Percentiles rank a stretch among this genome's conserved stretches.
Conservation (phyloP, 129 eudicot species). For the Mikania micrantha region DNA sequence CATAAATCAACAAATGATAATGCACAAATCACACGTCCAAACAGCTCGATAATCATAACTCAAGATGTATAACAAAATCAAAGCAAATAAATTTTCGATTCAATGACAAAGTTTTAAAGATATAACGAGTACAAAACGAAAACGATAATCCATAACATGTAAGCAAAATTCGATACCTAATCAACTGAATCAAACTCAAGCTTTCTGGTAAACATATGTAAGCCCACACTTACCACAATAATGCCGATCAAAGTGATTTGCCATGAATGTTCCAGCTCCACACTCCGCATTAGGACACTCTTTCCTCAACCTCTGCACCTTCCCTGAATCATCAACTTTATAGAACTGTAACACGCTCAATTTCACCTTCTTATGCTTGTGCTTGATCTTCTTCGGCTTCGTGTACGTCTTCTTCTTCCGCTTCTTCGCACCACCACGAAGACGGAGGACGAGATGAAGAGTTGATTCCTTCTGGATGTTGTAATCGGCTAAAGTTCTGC, state of each 20-base stretch:
- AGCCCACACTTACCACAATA: neutral
- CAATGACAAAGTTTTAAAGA: no score
- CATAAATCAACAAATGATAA: neutral
- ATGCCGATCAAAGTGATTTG: constrained; percentile 33
- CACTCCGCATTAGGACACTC: constrained; percentile 47
- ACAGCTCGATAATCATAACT: neutral
- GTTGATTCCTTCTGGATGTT: constrained; percentile 63
- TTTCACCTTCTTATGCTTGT: constrained; percentile 46
- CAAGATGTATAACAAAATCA: neutral
- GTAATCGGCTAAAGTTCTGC: constrained; percentile 55
- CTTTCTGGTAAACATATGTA: neutral
- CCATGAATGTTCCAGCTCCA: constrained; percentile 46
- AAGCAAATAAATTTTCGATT: no score
- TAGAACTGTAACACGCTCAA: constrained; percentile 39
- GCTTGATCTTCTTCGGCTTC: constrained; percentile 47
- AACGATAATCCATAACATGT: neutral
- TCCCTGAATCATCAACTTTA: constrained; percentile 39
- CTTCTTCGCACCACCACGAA: constrained; percentile 51
- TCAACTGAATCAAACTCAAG: neutral
- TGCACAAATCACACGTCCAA: neutral
- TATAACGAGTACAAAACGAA: neutral
- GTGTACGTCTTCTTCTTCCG: constrained; percentile 50
- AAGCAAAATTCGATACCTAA: neutral
- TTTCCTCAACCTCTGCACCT: constrained; percentile 43
- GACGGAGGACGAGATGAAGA: constrained; percentile 50